Evolutionary conservation across 768 basidiomycete species (phyloP), one percentile per base, ranked within the genome.

Genomic region (Crucibulum laeve): DNA sequence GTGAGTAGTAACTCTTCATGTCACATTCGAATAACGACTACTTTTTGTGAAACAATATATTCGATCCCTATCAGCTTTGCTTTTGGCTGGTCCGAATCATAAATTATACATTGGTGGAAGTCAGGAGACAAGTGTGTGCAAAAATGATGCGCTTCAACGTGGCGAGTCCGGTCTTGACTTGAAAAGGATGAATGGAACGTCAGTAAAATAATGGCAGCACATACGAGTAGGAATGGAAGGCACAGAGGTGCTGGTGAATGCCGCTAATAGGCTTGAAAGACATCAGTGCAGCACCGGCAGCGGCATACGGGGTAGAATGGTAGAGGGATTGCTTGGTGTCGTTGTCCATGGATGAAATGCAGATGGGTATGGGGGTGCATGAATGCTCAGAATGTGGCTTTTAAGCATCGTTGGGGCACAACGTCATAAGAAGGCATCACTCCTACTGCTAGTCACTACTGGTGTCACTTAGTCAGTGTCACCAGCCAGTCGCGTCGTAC

Each of bases 191-290:
- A 17, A 18, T 14, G 21, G 36, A 33, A 0, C 25, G 26, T 5
- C 6, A 22, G 8, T 0, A 21, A 22, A 13, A 17, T 5, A 14
- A 5, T n/a, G 18, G 24, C 26, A 32, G 13, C 7, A 25, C 42
- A 5, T 13, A 44, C 42, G 42, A 42, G 42, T 43, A 43, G 30
- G 37, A 25, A 32, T 47, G 46, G 21, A 47, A 43, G 30, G 46
- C 46, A 34, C 46, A 42, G 6, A 47, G 46, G 14, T 47, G 46
- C 18, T 47, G 46, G 28, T 47, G 46, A 11, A 47, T 47, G 14
- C 17, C 23, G 3, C 42, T 47, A 38, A 47, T 26, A n/a, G 46
- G 46, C 8, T 38, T 33, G 38, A 47, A 47, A 8, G 46, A 42
- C 46, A 47, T 47, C 21, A 47, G 7, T 18, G 46, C 35, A 18